Conservation (phyloP, 768 basidiomycete genomes). For the Cystoderma amianthinum region DNA sequence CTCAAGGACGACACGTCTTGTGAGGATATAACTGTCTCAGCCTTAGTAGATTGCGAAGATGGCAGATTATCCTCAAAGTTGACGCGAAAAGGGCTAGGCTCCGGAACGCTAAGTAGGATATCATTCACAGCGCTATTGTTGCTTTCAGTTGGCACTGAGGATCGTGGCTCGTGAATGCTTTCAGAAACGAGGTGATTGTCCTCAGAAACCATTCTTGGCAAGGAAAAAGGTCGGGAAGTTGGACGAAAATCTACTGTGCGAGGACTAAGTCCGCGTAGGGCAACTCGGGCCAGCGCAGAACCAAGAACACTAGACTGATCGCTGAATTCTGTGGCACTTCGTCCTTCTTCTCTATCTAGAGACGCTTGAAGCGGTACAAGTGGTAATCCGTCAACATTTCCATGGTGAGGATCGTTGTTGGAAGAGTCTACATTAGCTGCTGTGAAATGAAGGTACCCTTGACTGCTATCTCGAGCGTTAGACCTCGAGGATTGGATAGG, state of each 20-base stretch:
- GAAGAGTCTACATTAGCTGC: not conserved
- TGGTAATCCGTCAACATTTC: not conserved
- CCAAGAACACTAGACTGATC: constrained; percentile 22
- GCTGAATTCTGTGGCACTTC: constrained; percentile 5
- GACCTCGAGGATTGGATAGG: constrained; percentile 5
- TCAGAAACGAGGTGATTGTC: not conserved
- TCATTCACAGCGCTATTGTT: not conserved
- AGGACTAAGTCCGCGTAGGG: constrained; percentile 37
- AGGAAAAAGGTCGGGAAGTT: constrained; percentile 2
- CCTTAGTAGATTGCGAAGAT: not conserved
- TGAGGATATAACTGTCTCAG: constrained; percentile 4
- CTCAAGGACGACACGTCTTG: too few species aligned
- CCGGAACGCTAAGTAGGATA: constrained; percentile 15
- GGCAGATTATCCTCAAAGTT: constrained; percentile 18
- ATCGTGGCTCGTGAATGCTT: not conserved
- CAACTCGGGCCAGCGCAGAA: constrained; percentile 25
- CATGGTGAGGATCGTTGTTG: not conserved
- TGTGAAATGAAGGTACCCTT: constrained; percentile 12
- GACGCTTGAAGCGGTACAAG: not conserved
- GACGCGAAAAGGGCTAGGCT: constrained; percentile 40
- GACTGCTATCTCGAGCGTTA: constrained; percentile 10
- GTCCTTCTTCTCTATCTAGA: not conserved
- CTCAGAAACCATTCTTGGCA: not conserved
- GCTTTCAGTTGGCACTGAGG: not conserved
- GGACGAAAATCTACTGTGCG: constrained; percentile 26